These are phyloP conservation scores for Fusarium continuum DNA, from an alignment of 2,329 filamentous ascomycete genomes.

Conservation along the genomic window DNA sequence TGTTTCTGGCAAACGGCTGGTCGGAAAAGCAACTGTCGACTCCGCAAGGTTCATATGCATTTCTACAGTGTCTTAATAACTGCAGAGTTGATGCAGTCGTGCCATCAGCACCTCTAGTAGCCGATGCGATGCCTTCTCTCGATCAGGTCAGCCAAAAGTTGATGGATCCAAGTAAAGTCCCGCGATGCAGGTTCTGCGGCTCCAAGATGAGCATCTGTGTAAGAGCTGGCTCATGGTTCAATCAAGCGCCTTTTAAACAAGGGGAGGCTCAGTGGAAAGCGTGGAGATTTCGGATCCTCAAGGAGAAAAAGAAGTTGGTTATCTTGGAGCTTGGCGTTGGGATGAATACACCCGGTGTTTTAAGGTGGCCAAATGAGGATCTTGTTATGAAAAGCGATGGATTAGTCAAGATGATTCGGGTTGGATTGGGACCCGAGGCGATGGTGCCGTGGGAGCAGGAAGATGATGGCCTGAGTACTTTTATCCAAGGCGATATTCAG, in stretches of 20 bases:
- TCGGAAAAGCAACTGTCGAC: conserved; percentile 1
- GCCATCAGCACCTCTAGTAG: conserved; percentile 16
- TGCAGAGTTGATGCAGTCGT: conserved; percentile 22
- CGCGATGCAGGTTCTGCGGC: conserved; percentile 25
- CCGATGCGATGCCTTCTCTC: conserved; percentile 1
- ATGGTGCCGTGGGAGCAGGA: conserved; percentile 37
- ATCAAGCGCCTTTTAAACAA: conserved; percentile 15
- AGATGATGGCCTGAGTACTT: conserved; percentile 31
- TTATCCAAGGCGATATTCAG: conserved; percentile 30
- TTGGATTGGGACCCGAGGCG: conserved; percentile 33
- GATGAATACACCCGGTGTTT: conserved; percentile 37
- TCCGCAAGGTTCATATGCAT: background rate
- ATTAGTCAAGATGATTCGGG: conserved; percentile 25
- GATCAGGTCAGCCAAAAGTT: conserved; percentile 28
- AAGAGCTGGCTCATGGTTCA: conserved; percentile 33
- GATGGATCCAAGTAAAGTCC: conserved; percentile 22
- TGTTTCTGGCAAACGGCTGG: background rate
- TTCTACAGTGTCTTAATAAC: conserved; percentile 34
- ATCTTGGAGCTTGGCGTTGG: conserved; percentile 38
- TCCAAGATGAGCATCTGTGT: conserved; percentile 39
- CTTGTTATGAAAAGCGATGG: conserved; percentile 19
- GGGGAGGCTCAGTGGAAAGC: conserved; percentile 24
- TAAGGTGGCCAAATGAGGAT: conserved; percentile 39
- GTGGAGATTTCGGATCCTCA: background rate
- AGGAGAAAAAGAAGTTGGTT: conserved; percentile 29